These are phyloP conservation scores for Hypocreales sp. DNA, from an alignment of 2,329 filamentous ascomycete genomes.

Conservation along the genomic window DNA sequence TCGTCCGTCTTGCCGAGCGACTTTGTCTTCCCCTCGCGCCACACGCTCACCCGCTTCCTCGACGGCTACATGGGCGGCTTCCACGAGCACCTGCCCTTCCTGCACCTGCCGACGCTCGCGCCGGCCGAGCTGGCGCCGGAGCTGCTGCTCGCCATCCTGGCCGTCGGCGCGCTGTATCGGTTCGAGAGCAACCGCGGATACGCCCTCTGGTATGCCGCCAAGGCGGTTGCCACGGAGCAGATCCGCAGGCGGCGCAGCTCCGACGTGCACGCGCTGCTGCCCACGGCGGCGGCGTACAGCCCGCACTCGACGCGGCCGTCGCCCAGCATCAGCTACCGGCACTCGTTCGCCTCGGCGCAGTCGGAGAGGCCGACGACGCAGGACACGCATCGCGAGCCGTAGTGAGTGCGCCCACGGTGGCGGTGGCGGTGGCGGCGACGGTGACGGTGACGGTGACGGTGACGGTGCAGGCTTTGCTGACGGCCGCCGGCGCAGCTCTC, in stretches of 20 bases:
- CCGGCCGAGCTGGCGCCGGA: conserved; percentile 52
- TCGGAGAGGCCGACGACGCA: conserved; percentile 40
- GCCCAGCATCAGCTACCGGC: conserved; percentile 38
- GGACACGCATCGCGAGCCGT: conserved; percentile 42
- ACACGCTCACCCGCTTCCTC: conserved; percentile 52
- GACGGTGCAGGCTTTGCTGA: too few relatives aligned
- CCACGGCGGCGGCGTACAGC: conserved; percentile 41
- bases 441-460: too few relatives aligned
- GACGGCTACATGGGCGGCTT: conserved; percentile 58
- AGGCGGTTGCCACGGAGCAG: conserved; percentile 41
- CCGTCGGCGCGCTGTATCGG: conserved; percentile 51
- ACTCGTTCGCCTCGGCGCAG: conserved; percentile 43
- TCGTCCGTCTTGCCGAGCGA: conserved; percentile 42
- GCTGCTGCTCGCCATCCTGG: conserved; percentile 49
- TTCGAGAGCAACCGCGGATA: conserved; percentile 45
- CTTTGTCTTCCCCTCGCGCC: conserved; percentile 53
- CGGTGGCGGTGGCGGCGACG: too few relatives aligned
- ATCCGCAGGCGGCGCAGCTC: conserved; percentile 40
- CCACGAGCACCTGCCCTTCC: conserved; percentile 38
- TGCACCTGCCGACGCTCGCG: conserved; percentile 52
- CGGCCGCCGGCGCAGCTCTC: too few relatives aligned
- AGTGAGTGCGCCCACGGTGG: too few relatives aligned
- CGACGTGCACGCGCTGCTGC: conserved; percentile 39
- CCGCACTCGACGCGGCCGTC: conserved; percentile 44
- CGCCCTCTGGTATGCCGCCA: conserved; percentile 45